phyloP scores from a whole-genome alignment of 192 early-diverging fungal genomes.

The Cetraspora pellucida region DNA sequence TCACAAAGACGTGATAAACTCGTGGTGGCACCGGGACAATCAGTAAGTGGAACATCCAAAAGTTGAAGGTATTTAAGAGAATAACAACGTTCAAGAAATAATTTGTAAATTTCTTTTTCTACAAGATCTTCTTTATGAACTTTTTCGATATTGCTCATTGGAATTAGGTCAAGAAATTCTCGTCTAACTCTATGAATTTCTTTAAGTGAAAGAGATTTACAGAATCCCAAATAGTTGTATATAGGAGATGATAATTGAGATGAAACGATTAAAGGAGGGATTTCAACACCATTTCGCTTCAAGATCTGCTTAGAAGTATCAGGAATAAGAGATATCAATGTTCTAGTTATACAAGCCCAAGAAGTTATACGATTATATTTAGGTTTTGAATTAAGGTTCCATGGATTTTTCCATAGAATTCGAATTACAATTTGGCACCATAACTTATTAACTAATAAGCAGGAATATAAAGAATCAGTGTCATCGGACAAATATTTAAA shows the following conservation, averaged over 20 bases:
- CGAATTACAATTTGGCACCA: neutral
- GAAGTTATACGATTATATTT: neutral
- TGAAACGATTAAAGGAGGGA: neutral
- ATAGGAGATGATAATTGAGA: neutral
- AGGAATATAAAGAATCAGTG: neutral
- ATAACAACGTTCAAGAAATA: neutral
- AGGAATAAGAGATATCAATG: neutral
- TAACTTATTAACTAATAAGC: neutral
- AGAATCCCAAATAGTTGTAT: neutral
- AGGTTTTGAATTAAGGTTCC: neutral
- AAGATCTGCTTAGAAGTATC: neutral
- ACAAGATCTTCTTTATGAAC: neutral
- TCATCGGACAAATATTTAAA: neutral
- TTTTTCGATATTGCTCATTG: neutral
- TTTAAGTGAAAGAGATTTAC: neutral
- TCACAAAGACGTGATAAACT: neutral
- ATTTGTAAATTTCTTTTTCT: neutral
- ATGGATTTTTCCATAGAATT: neutral
- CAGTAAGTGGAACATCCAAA: neutral
- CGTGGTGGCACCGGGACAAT: neutral
- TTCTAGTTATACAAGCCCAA: neutral
- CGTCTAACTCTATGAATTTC: neutral
- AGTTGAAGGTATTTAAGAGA: neutral
- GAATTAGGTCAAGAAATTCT: neutral
- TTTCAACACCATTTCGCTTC: neutral